Conservation (phyloP, 2,329 filamentous ascomycete genomes). For the Hymenoscyphus linearis region DNA sequence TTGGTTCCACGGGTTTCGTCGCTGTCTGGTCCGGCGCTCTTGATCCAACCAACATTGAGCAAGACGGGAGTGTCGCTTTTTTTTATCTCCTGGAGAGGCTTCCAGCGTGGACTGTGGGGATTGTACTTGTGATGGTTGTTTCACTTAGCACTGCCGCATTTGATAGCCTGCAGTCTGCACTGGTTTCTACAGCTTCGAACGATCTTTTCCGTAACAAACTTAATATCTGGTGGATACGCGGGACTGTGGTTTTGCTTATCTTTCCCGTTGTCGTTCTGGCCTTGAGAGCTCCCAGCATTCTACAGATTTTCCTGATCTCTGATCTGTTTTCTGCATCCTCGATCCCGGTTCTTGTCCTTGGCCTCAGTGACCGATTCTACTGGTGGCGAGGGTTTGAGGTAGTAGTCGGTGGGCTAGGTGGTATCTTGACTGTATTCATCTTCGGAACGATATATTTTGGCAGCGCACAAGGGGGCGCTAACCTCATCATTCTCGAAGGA, state of each 20-base stretch:
- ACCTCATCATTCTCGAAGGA: conserved; percentile 65
- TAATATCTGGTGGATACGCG: conserved; percentile 68
- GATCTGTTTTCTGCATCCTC: conserved; percentile 73
- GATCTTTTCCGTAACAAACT: conserved; percentile 80
- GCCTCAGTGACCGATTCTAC: conserved; percentile 59
- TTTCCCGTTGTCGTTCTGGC: conserved; percentile 70
- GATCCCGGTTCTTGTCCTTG: conserved; percentile 71
- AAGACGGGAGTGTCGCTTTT: conserved; percentile 64
- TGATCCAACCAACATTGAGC: conserved; percentile 51
- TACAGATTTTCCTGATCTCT: conserved; percentile 79
- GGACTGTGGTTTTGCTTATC: conserved; percentile 64
- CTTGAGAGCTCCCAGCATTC: conserved; percentile 65
- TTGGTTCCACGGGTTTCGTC: conserved; percentile 68
- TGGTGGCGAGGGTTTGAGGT: conserved; percentile 80
- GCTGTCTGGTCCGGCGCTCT: conserved; percentile 74
- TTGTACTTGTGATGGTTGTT: conserved; percentile 76
- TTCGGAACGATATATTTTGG: conserved; percentile 78
- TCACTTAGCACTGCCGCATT: conserved; percentile 73
- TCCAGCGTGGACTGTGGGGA: conserved; percentile 74
- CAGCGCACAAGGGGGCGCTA: conserved; percentile 54
- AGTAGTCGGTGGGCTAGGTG: conserved; percentile 70
- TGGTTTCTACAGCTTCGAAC: conserved; percentile 81
- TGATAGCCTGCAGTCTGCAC: conserved; percentile 74
- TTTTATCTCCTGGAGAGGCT: conserved; percentile 69
- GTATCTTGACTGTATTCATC: conserved; percentile 73